Evolutionary conservation across 805 yeast genomes (phyloP).

Genomic region (Metschnikowia cerradonensis): DNA sequence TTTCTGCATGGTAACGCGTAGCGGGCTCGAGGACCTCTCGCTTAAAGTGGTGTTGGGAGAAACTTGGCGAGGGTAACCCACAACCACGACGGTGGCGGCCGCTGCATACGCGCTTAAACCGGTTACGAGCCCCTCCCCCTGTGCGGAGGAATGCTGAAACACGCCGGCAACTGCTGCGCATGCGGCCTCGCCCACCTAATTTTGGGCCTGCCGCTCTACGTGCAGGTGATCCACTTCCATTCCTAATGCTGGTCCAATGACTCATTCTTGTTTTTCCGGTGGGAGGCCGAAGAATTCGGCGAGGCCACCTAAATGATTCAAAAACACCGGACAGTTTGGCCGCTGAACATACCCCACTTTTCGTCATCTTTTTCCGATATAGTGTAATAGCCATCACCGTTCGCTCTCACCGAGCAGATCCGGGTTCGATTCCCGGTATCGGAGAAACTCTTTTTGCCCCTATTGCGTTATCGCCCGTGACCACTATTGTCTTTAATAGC

Average conservation of each 20-base stretch:
- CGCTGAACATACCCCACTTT: neutral
- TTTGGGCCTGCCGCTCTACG: too few relatives aligned
- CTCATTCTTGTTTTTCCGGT: too few relatives aligned
- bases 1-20: neutral
- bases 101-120: neutral
- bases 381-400: slow-evolving; percentile 19
- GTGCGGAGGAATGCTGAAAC: too few relatives aligned
- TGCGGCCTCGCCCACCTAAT: too few relatives aligned
- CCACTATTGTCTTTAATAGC: too few relatives aligned
- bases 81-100: too few relatives aligned
- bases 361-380: slow-evolving; percentile 8
- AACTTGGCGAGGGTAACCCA: neutral
- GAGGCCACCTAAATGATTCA: too few relatives aligned
- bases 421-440: slow-evolving; percentile 22
- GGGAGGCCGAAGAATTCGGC: too few relatives aligned
- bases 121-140: neutral
- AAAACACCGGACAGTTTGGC: too few relatives aligned
- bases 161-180: too few relatives aligned
- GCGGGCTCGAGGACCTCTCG: neutral
- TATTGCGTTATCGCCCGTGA: neutral
- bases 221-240: too few relatives aligned
- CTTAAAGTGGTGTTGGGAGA: neutral
- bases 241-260: too few relatives aligned
- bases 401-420: slow-evolving; percentile 22
- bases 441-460: slow-evolving; percentile 11